Base-by-base conservation (phyloP, 164 flowering plant species). In the Euptelea pleiosperma region DNA sequence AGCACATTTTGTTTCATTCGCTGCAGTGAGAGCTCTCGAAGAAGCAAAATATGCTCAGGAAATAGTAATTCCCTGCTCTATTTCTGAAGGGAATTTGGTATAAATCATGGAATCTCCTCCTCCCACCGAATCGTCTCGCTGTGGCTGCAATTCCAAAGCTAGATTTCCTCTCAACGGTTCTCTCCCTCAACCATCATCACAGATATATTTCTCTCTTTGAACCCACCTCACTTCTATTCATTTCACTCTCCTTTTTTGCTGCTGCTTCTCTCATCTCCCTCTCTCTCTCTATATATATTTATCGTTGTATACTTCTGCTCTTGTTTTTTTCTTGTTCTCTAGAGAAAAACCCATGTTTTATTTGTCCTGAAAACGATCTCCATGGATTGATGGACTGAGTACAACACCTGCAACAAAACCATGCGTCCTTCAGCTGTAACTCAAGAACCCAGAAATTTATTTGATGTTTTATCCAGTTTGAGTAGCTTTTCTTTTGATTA, bases 361-460 rank as follows among this genome's bases (percentile, higher is more conserved):
- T n/a, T 8, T 57, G 42, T 19, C 54, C 21, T 55, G 55, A 62
- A 34, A 55, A 55, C 18, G 62, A 73, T 61, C 6, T 29, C 43
- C 24, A 62, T 70, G 73, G 34, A 39, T 33, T 66, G 56, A 69
- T 55, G 46, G 52, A 30, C 39, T 51, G 34, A 49, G 41, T 19
- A 26, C 8, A 24, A 41, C 43, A 40, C 46, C 52, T 36, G 21
- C n/a, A n/a, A 9, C 52, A 41, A 6, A 62, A 57, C 52, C 22
- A 84, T 79, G 86, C 64, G 59, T 61, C 65, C 76, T 43, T 75
- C 89, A 18, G 51, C 82, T 18, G 75, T 79, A 15, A 60, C 75
- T 52, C 87, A 79, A 70, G 96, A 89, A 53, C 66, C 89, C 44
- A 50, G 39, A 4, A 64, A 55, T 15, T 58, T 59, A 30, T 46